phyloP scores from a whole-genome alignment of 2,329 filamentous ascomycete species.

The Aspergillus sp. region DNA sequence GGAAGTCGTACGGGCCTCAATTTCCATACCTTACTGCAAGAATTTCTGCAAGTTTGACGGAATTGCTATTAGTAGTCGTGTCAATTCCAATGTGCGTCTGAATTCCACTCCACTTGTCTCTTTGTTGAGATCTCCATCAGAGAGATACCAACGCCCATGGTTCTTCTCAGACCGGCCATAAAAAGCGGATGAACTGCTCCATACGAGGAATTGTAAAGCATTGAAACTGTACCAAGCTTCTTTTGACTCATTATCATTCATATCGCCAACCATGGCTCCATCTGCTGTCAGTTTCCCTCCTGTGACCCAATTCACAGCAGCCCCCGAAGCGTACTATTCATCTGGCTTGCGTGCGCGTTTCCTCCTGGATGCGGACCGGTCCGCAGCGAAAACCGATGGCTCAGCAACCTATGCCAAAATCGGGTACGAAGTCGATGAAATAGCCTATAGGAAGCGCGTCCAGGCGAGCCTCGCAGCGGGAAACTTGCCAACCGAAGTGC shows the following conservation, averaged over 20 bases:
- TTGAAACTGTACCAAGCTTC: neutral
- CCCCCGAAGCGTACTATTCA: constrained; percentile 13
- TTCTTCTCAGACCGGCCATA: constrained; percentile 3
- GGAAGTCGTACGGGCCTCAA: constrained; percentile 4
- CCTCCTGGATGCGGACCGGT: constrained; percentile 11
- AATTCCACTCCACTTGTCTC: constrained; percentile 1
- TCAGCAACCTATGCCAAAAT: constrained; percentile 9
- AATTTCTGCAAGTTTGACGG: constrained; percentile 1
- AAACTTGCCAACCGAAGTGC: constrained; percentile 9
- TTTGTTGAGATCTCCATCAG: neutral
- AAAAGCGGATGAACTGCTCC: constrained; percentile 5
- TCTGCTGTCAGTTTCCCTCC: constrained; percentile 7
- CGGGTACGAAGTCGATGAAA: constrained; percentile 13
- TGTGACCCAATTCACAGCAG: neutral
- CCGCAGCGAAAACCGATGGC: constrained; percentile 3
- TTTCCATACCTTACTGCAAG: constrained; percentile 4
- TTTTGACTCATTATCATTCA: constrained; percentile 3
- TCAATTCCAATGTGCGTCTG: constrained; percentile 5
- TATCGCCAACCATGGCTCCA: constrained; percentile 9
- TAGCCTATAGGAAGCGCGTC: constrained; percentile 15
- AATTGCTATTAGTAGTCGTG: constrained; percentile 4
- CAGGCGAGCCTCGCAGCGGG: constrained; percentile 10
- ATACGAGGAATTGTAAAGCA: neutral
- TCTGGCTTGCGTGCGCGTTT: constrained; percentile 13
- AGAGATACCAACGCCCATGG: neutral